These are phyloP conservation scores for Peniophora sp. DNA, from an alignment of 1,284 basidiomycete species.

Conservation along the genomic window DNA sequence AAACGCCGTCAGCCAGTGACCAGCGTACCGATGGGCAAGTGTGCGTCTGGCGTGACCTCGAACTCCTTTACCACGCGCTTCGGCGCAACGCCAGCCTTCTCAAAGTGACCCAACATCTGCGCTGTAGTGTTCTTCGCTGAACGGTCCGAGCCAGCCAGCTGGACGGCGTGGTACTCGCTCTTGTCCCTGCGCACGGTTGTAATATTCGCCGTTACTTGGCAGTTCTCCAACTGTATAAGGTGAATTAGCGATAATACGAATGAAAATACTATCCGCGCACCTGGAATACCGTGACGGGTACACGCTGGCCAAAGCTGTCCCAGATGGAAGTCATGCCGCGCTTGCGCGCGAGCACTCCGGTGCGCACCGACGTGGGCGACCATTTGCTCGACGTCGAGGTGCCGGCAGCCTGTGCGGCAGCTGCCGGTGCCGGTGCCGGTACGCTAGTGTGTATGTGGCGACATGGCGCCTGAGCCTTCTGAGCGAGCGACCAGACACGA, in stretches of 20 bases:
- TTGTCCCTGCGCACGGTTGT: conserved; percentile 53
- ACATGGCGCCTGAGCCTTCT: conserved; percentile 25
- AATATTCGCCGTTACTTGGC: conserved; percentile 78
- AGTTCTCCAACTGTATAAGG: conserved; percentile 64
- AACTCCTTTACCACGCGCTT: conserved; percentile 92
- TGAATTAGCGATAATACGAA: not conserved
- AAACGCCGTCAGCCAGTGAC: not conserved
- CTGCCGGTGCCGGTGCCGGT: conserved; percentile 19
- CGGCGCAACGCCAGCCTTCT: conserved; percentile 72
- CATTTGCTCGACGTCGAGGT: conserved; percentile 45
- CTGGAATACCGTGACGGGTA: conserved; percentile 93
- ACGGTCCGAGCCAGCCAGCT: conserved; percentile 75
- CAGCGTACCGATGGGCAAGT: conserved; percentile 77
- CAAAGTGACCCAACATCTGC: conserved; percentile 84
- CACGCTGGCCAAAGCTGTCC: conserved; percentile 81
- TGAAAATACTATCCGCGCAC: conserved; percentile 35
- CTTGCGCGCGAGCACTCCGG: conserved; percentile 93
- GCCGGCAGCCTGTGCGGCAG: conserved; percentile 20
- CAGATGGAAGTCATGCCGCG: conserved; percentile 94
- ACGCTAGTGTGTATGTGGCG: conserved; percentile 26
- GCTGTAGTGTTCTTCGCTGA: conserved; percentile 59
- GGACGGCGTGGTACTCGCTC: conserved; percentile 78
- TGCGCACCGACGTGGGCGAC: conserved; percentile 83
- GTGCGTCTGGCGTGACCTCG: conserved; percentile 80
- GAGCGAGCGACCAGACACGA: conserved; percentile 37